Evolutionary conservation across 148 eudicot genomes (phyloP), one percentile per base, ranked within the genome.

Genomic region (Tetragonia tetragonoides): DNA sequence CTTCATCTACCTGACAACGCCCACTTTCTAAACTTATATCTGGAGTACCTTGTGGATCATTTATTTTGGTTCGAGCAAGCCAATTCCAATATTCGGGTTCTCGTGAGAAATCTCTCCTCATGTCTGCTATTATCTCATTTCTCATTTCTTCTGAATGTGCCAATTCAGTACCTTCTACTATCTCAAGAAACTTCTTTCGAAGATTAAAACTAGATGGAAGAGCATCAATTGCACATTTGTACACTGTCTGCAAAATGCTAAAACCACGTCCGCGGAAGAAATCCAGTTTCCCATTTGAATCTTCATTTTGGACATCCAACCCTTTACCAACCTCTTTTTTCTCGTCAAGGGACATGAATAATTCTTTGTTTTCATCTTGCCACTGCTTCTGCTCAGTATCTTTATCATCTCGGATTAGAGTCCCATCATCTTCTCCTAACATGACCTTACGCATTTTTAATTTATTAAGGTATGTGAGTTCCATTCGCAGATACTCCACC

Each of bases 391-490:
- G 90, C n/a, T 87, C 85, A 60, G 68, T 77, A 75, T 77, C 79
- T 66, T 40, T 62, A 68, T 66, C 75, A 74, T 84, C 85, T 76
- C 79, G 88, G 68, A 87, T 68, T 12, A 89, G 84, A 21, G 87
- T 78, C 41, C 92, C 92, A 75, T 77, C 81, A 74, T 81, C 90
- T 79, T 94, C 97, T 46, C 98, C 98, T 61, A 94, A 87, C 73
- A 82, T 88, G 77, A 88, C 90, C 83, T 91, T 94, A 17, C 98
- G 91, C 64, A 87, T 88, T 84, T 80, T 90, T 67, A 92, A 78
- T 88, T 94, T 94, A 87, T 92, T 92, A 51, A 94, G 95, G 83
- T 86, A 91, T n/a, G 98, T 92, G 59, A 94, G 97, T 70, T 92
- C 95, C 93, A 94, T 89, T 1, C 98, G 90, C 56, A 94, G 88